A percentile compares a stretch with the other conserved stretches of the same genome.
Evolutionary conservation across 1,139 yeast species (phyloP).

Genomic region (Suhomyces guaymorum): DNA sequence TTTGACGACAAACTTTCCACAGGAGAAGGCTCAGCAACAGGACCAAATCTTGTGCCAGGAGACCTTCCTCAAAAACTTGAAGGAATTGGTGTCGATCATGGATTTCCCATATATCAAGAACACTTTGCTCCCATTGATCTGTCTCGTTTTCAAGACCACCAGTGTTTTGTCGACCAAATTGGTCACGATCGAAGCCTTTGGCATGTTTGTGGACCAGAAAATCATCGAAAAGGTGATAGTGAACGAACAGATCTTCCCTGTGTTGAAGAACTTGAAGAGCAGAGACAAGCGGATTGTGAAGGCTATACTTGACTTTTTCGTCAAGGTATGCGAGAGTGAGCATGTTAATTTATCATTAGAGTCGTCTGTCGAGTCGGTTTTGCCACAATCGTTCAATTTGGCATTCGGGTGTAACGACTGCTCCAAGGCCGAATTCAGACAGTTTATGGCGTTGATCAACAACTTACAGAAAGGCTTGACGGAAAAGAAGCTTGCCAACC

Average conservation of each 20-base stretch:
- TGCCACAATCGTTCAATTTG: constrained; percentile 40
- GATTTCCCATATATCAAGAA: constrained; percentile 77
- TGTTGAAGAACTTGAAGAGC: constrained; percentile 72
- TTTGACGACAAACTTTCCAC: constrained; percentile 27
- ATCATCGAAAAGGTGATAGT: constrained; percentile 72
- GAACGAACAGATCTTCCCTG: constrained; percentile 74
- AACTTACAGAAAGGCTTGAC: constrained; percentile 32
- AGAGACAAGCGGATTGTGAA: constrained; percentile 69
- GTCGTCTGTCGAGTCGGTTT: constrained; percentile 35
- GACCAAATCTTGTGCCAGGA: constrained; percentile 56
- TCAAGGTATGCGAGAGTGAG: constrained; percentile 39
- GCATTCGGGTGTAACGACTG: constrained; percentile 48
- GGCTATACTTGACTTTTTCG: constrained; percentile 56
- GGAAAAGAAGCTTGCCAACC: constrained; percentile 30
- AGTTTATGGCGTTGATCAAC: constrained; percentile 29
- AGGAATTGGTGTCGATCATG: constrained; percentile 46
- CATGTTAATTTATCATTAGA: constrained; percentile 42
- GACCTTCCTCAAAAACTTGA: constrained; percentile 48
- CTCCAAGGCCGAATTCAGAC: constrained; percentile 35
- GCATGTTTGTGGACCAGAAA: constrained; percentile 54
- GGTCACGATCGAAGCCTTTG: constrained; percentile 66
- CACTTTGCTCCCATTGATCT: constrained; percentile 68
- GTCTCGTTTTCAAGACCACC: constrained; percentile 77
- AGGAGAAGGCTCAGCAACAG: constrained; percentile 29
- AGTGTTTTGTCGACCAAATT: constrained; percentile 78